Percentiles rank a stretch among this genome's conserved stretches.
Conservation (phyloP, 2,329 filamentous ascomycete species). For the Sarocladiaceae sp. region DNA sequence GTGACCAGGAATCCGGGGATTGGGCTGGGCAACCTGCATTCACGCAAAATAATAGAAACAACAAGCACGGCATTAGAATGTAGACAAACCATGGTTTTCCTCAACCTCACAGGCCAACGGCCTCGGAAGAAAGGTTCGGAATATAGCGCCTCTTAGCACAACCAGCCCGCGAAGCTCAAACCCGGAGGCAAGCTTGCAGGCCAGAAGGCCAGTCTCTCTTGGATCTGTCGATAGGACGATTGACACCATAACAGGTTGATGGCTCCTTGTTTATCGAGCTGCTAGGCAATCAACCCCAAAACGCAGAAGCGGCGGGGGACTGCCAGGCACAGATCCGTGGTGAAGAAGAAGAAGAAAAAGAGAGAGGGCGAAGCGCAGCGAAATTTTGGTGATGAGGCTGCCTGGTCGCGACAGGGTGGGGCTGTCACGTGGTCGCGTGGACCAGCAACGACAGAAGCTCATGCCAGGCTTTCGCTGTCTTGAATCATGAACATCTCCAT, state of each 20-base stretch:
- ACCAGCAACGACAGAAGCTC: background rate
- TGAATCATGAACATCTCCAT: background rate
- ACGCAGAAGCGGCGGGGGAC: constrained; percentile 54
- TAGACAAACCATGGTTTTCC: constrained; percentile 81
- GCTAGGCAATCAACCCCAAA: constrained; percentile 74
- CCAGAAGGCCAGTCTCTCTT: constrained; percentile 65
- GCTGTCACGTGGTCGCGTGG: constrained; percentile 10
- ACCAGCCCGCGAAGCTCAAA: constrained; percentile 61
- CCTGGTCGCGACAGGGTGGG: constrained; percentile 8
- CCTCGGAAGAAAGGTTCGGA: constrained; percentile 85
- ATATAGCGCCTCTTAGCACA: constrained; percentile 67
- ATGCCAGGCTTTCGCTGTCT: background rate
- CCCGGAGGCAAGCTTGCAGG: constrained; percentile 57
- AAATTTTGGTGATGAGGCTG: constrained; percentile 26
- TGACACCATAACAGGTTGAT: constrained; percentile 70
- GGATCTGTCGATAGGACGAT: constrained; percentile 95
- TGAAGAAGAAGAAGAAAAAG: constrained; percentile 31
- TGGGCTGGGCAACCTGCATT: too few relatives aligned
- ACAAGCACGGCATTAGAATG: constrained; percentile 37
- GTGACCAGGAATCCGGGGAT: too few relatives aligned
- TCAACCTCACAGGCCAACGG: constrained; percentile 86
- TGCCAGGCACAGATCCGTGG: constrained; percentile 81
- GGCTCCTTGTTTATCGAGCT: constrained; percentile 88
- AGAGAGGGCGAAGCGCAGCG: constrained; percentile 20
- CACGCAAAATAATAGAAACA: background rate